Conservation (phyloP, 257 asterid genomes). For the Capsicum rhomboideum region DNA sequence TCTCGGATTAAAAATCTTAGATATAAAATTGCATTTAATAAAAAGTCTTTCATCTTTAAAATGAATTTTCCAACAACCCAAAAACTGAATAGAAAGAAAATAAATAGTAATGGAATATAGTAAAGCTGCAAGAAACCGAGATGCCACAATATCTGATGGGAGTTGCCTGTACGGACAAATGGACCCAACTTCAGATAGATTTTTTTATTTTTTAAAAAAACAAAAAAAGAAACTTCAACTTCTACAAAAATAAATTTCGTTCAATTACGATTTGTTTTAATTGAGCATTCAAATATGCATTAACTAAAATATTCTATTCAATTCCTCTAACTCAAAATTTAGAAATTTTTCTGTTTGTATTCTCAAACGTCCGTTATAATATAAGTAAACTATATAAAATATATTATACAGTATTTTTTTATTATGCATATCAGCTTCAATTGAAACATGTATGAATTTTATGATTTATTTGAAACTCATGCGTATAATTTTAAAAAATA, state of each 20-base stretch:
- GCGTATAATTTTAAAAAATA: neutral
- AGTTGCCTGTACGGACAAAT: neutral
- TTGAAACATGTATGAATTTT: neutral
- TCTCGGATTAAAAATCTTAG: neutral
- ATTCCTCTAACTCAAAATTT: neutral
- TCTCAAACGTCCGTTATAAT: too few species aligned
- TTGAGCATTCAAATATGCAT: neutral
- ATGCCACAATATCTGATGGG: neutral
- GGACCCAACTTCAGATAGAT: neutral
- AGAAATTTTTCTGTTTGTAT: too few species aligned
- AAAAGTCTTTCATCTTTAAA: neutral
- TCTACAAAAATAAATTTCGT: neutral
- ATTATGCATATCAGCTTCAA: neutral
- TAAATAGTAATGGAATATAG: neutral
- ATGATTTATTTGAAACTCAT: neutral
- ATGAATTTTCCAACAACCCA: too few species aligned
- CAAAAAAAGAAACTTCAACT: too few species aligned
- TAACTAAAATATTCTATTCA: neutral
- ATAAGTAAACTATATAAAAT: too few species aligned
- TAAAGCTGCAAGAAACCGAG: neutral
- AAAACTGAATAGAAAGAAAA: neutral
- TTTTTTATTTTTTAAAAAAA: neutral
- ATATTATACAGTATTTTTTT: neutral
- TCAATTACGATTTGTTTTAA: neutral
- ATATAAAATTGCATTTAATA: neutral